phyloP scores from a whole-genome alignment of 495 filamentous ascomycete genomes.

The Penicillium atrosanguineum region DNA sequence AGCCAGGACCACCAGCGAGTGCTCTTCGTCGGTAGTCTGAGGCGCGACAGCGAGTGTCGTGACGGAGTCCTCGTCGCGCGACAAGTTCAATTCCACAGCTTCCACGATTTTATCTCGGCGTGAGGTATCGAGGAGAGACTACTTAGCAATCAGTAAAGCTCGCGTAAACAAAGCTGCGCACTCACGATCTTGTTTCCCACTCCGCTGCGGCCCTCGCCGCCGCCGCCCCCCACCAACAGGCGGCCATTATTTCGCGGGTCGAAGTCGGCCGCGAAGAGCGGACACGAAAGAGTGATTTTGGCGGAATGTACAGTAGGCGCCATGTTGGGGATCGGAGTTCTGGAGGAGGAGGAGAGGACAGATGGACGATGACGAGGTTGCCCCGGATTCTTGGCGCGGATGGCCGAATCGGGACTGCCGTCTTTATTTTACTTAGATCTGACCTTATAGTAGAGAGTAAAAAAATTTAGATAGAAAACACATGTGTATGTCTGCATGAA shows the following conservation, averaged over 20 bases:
- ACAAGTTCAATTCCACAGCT: constrained; percentile 74
- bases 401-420: constrained; percentile 17
- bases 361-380: constrained; percentile 21
- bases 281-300: constrained; percentile 75
- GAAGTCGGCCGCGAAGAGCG: constrained; percentile 88
- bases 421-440: background rate
- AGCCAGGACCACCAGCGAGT: constrained; percentile 63
- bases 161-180: constrained; percentile 4
- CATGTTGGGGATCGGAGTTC: constrained; percentile 26
- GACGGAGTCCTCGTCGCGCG: constrained; percentile 87
- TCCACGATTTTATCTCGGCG: constrained; percentile 60
- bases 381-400: constrained; percentile 38
- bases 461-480: no score
- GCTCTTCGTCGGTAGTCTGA: constrained; percentile 42
- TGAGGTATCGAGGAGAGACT: constrained; percentile 70
- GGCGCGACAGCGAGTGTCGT: constrained; percentile 70
- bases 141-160: constrained; percentile 3
- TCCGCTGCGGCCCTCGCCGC: constrained; percentile 79
- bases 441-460: no score
- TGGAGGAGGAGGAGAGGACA: constrained; percentile 21
- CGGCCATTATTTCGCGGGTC: constrained; percentile 72
- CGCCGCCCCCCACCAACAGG: constrained; percentile 86
- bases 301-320: constrained; percentile 56
- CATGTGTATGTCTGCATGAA: constrained; percentile 1
- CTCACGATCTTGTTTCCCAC: constrained; percentile 88